Conservation (phyloP, 1,139 yeast genomes). For the Geotrichum siamense region DNA sequence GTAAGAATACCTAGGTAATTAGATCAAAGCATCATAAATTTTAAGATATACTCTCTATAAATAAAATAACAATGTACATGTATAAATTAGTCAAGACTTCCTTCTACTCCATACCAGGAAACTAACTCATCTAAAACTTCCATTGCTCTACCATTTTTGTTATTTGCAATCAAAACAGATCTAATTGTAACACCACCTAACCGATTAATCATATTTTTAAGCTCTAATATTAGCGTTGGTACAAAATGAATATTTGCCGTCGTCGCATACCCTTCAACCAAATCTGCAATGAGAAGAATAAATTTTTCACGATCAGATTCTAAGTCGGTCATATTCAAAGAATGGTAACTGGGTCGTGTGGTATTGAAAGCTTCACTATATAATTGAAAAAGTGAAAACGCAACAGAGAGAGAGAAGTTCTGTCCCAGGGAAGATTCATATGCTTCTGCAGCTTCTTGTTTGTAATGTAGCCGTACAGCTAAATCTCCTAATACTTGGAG, state of each 20-base stretch:
- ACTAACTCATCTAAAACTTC: neutral
- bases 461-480: constrained; percentile 2
- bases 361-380: neutral
- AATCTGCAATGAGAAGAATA: neutral
- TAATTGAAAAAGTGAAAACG: constrained; percentile 1
- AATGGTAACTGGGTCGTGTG: neutral
- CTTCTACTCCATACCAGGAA: constrained; percentile 5
- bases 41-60: too few relatives aligned
- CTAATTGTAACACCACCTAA: neutral
- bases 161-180: neutral
- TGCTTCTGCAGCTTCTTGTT: constrained; percentile 3
- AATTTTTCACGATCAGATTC: neutral
- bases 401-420: neutral
- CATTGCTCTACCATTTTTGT: neutral
- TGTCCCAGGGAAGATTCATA: neutral
- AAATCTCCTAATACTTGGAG: neutral
- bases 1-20: too few relatives aligned
- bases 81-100: constrained; percentile 1
- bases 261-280: neutral
- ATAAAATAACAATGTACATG: neutral
- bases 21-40: too few relatives aligned
- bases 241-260: constrained; percentile 1
- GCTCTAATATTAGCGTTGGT: neutral
- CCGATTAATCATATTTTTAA: neutral
- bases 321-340: neutral